Conservation (phyloP, 129 eudicot species). For the Chrysanthemum seticuspe region DNA sequence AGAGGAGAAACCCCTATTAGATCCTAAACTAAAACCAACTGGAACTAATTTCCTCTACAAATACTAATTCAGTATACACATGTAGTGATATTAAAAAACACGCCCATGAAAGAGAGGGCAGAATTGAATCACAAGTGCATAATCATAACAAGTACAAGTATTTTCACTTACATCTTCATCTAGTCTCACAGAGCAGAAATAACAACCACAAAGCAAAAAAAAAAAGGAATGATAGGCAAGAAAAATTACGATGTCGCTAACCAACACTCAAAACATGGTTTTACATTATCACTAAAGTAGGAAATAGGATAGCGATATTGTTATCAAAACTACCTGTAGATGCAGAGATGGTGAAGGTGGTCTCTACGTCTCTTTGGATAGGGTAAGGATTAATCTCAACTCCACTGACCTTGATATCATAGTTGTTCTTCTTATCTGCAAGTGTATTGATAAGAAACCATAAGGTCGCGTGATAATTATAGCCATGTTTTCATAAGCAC, state of each 20-base stretch:
- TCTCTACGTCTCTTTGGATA: constrained; percentile 38
- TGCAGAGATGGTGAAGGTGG: constrained; percentile 70
- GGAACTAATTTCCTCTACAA: background rate
- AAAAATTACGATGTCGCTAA: background rate
- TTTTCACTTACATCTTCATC: background rate
- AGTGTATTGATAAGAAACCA: background rate
- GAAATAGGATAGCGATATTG: background rate
- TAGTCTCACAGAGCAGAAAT: background rate
- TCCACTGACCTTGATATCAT: constrained; percentile 56
- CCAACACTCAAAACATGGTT: background rate
- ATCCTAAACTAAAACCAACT: too few relatives aligned
- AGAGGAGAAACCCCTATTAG: too few relatives aligned
- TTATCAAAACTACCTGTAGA: constrained; percentile 45
- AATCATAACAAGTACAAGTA: background rate
- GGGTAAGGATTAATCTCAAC: constrained; percentile 68
- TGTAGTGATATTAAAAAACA: background rate
- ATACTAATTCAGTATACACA: background rate
- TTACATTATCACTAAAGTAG: background rate
- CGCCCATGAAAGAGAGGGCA: background rate
- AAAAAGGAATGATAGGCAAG: background rate
- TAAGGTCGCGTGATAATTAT: background rate
- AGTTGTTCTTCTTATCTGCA: constrained; percentile 52
- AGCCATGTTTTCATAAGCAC: background rate
- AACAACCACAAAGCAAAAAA: background rate
- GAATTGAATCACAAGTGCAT: background rate